phyloP scores from a whole-genome alignment of 495 filamentous ascomycete species.

The Hypoxylon fuscum region DNA sequence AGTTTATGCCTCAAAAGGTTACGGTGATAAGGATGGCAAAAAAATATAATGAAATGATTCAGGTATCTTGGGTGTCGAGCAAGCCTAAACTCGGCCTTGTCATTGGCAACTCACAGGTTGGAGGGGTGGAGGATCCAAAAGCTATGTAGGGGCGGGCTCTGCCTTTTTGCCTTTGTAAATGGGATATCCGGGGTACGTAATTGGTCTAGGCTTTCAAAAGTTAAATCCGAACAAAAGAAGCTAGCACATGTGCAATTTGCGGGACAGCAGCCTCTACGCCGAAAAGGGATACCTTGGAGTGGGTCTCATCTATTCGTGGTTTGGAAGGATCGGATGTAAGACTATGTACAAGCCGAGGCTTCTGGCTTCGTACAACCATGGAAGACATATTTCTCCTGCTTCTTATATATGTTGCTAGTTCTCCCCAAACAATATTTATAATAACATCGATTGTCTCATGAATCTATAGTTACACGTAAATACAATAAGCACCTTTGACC shows the following conservation, averaged over 20 bases:
- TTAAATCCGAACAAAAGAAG: not conserved
- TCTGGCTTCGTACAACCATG: not conserved
- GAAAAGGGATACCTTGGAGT: not conserved
- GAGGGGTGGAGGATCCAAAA: not conserved
- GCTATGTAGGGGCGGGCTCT: not conserved
- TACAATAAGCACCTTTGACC: not conserved
- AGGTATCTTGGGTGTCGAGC: too few species aligned
- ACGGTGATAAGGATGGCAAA: conserved; percentile 8
- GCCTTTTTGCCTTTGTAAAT: conserved; percentile 7
- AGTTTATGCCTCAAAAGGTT: conserved; percentile 14
- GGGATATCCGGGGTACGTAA: conserved; percentile 31
- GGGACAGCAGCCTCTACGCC: conserved; percentile 18
- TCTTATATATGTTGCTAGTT: conserved; percentile 3
- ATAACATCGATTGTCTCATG: too few species aligned
- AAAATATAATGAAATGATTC: conserved; percentile 17
- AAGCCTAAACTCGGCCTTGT: not conserved
- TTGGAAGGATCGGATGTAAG: not conserved
- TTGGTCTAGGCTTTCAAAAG: conserved; percentile 27
- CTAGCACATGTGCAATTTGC: conserved; percentile 16
- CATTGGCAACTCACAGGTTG: conserved; percentile 4
- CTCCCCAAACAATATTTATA: too few species aligned
- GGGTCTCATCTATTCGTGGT: not conserved
- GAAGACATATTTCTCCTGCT: not conserved
- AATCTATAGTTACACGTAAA: not conserved
- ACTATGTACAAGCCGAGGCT: conserved; percentile 16